phyloP scores from a whole-genome alignment of 805 yeast genomes.

The Starmerella potacharoeniae region DNA sequence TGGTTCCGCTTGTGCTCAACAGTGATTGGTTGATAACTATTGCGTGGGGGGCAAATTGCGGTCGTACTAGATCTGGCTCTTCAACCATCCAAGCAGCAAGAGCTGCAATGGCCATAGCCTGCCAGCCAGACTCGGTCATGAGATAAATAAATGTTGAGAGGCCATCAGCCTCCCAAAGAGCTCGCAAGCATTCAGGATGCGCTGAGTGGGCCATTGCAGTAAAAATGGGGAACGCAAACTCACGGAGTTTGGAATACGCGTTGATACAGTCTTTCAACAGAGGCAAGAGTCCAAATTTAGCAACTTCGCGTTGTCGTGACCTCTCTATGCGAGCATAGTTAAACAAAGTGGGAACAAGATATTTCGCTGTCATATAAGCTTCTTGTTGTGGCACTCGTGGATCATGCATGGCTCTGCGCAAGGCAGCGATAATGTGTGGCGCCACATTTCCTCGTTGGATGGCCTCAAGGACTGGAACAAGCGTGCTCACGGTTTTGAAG shows the following conservation, averaged over 20 bases:
- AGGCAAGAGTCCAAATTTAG: slow-evolving; percentile 39
- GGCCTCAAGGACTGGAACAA: slow-evolving; percentile 23
- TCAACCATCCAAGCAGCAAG: slow-evolving; percentile 31
- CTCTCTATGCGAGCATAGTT: slow-evolving; percentile 42
- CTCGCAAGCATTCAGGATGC: slow-evolving; percentile 29
- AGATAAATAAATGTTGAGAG: slow-evolving; percentile 33
- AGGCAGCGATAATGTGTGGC: slow-evolving; percentile 33
- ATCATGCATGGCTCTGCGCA: slow-evolving; percentile 20
- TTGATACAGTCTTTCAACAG: slow-evolving; percentile 33
- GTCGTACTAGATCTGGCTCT: slow-evolving; percentile 15
- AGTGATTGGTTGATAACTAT: slow-evolving; percentile 8
- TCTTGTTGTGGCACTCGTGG: not conserved
- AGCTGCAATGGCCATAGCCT: slow-evolving; percentile 44
- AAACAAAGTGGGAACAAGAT: slow-evolving; percentile 40
- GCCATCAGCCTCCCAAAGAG: slow-evolving; percentile 32
- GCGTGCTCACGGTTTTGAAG: slow-evolving; percentile 27
- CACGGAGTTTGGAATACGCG: slow-evolving; percentile 37
- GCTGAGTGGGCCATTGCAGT: slow-evolving; percentile 44
- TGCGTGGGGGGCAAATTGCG: slow-evolving; percentile 1
- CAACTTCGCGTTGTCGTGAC: slow-evolving; percentile 36
- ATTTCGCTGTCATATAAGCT: slow-evolving; percentile 34
- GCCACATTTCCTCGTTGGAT: slow-evolving; percentile 32
- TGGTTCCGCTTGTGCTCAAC: not conserved
- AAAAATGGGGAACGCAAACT: slow-evolving; percentile 42
- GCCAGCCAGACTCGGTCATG: slow-evolving; percentile 45